These are phyloP conservation scores for Eucalyptus coolabah DNA, from an alignment of 345 rosid species.

Conservation along the genomic window DNA sequence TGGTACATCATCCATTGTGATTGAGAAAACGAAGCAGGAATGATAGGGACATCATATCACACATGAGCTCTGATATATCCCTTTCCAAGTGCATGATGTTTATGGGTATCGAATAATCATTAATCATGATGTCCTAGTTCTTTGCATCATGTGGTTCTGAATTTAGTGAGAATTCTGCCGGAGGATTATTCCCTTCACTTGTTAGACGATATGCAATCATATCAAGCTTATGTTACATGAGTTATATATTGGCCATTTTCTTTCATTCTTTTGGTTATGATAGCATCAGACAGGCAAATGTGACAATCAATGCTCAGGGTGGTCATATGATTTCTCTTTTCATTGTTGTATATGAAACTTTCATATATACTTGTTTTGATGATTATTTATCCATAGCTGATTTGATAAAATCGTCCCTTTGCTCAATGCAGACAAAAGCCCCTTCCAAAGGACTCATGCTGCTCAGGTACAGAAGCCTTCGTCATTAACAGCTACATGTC, in stretches of 20 bases:
- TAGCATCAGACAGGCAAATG: not conserved
- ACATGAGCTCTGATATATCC: not conserved
- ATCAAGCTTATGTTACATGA: not conserved
- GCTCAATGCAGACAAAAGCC: slow-evolving; percentile 87
- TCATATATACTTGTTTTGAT: not conserved
- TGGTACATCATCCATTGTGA: not conserved
- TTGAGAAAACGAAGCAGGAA: not conserved
- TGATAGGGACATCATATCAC: not conserved
- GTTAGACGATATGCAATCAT: not conserved
- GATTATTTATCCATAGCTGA: not conserved
- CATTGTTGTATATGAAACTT: not conserved
- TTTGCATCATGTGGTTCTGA: not conserved
- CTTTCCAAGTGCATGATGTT: not conserved
- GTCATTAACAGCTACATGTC: not conserved
- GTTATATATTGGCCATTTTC: not conserved
- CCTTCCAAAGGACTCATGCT: slow-evolving; percentile 87
- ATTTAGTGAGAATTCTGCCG: not conserved
- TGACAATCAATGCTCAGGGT: not conserved
- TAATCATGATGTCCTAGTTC: not conserved
- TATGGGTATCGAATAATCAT: not conserved
- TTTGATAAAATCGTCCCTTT: slow-evolving; percentile 1
- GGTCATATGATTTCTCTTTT: not conserved
- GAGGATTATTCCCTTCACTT: not conserved
- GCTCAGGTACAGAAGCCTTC: slow-evolving; percentile 39
- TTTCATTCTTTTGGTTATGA: not conserved